A percentile compares a stretch with the other conserved stretches of the same genome.
These are phyloP conservation scores for Achaetomiella virescens DNA, from an alignment of 495 filamentous ascomycete species.

Conservation along the genomic window DNA sequence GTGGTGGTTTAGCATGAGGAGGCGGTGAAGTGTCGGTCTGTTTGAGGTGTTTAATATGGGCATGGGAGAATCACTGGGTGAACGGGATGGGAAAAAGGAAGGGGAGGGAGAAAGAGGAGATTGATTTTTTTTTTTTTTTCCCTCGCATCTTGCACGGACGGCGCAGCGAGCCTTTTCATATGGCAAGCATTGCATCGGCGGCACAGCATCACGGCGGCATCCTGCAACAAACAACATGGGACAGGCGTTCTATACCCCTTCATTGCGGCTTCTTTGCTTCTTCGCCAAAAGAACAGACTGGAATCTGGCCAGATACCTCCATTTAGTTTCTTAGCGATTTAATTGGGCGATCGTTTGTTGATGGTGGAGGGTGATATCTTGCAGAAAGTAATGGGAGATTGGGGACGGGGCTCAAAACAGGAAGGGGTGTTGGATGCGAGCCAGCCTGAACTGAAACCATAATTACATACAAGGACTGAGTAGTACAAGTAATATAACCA, in stretches of 20 bases:
- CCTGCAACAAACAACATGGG: slow-evolving; percentile 3
- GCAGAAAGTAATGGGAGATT: too few species aligned
- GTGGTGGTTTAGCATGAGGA: slow-evolving; percentile 24
- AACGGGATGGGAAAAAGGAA: not conserved
- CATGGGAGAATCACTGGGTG: not conserved
- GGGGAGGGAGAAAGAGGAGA: not conserved
- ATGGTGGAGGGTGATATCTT: too few species aligned
- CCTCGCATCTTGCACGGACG: slow-evolving; percentile 9
- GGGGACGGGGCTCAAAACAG: too few species aligned
- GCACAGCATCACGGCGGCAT: slow-evolving; percentile 4
- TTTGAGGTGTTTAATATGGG: not conserved
- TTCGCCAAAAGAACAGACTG: slow-evolving; percentile 6
- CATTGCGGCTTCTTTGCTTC: slow-evolving; percentile 5
- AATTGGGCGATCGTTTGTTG: too few species aligned
- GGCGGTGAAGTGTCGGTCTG: not conserved
- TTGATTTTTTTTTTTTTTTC: not conserved
- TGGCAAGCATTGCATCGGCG: slow-evolving; percentile 4
- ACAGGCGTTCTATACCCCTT: slow-evolving; percentile 15
- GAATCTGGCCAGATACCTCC: slow-evolving; percentile 2
- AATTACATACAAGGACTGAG: too few species aligned
- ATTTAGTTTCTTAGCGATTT: not conserved
- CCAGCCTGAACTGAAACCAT: too few species aligned
- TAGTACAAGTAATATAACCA: too few species aligned
- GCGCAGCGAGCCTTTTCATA: slow-evolving; percentile 1
- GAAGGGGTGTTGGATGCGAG: too few species aligned